phyloP scores from a whole-genome alignment of 306 rosid species.

The Dryas alaskensis region DNA sequence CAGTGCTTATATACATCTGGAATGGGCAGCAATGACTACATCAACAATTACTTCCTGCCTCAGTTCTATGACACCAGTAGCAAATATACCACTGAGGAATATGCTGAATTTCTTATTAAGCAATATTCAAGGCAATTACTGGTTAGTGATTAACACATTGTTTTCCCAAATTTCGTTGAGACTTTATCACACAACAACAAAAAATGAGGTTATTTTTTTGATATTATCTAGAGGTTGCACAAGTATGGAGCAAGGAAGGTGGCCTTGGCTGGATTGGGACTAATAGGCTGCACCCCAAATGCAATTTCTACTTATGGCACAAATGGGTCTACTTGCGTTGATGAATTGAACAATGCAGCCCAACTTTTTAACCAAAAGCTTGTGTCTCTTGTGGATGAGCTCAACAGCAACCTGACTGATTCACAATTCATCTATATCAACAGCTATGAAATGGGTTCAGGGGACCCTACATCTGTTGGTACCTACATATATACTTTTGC shows the following conservation, averaged over 20 bases:
- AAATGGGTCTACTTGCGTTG: constrained; percentile 43
- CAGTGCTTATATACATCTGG: constrained; percentile 47
- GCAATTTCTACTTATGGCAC: constrained; percentile 36
- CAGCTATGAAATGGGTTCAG: constrained; percentile 11
- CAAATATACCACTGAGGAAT: neutral
- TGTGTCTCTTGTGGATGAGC: constrained; percentile 28
- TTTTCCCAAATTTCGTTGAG: neutral
- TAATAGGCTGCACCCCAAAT: constrained; percentile 32
- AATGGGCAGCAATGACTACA: constrained; percentile 31
- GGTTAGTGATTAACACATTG: neutral
- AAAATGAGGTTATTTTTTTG: neutral
- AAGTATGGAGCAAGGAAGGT: constrained; percentile 18
- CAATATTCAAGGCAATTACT: constrained; percentile 7
- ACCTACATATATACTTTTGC: neutral
- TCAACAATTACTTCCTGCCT: constrained; percentile 28
- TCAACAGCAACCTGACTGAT: constrained; percentile 28
- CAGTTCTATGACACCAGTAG: constrained; percentile 14
- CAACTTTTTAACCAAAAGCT: constrained; percentile 42
- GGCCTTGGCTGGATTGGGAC: constrained; percentile 18
- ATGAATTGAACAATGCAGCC: constrained; percentile 29
- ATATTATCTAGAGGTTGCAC: constrained; percentile 6
- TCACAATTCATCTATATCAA: constrained; percentile 47
- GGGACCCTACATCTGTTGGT: constrained; percentile 19
- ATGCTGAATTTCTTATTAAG: constrained; percentile 12
- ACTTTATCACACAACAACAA: neutral